Evolutionary conservation across 2,329 filamentous ascomycete species (phyloP).

Genomic region (Penicillium sp.): DNA sequence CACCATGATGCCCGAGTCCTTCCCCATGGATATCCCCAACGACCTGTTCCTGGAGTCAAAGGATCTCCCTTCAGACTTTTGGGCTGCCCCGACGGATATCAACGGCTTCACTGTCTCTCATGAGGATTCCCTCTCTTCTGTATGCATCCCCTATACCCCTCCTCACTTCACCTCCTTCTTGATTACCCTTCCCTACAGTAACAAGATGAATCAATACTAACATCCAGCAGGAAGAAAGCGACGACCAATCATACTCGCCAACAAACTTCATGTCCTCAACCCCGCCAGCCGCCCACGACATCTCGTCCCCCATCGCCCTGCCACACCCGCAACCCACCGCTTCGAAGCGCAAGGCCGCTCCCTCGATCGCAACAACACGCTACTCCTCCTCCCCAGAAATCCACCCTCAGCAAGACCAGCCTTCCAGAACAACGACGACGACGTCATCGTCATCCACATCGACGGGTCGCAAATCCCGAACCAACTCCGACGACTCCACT

Average conservation of each 20-base stretch:
- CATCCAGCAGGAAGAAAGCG: conserved; percentile 34
- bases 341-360: conserved; percentile 1
- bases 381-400: conserved; percentile 39
- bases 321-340: conserved; percentile 3
- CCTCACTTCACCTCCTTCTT: not conserved
- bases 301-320: conserved; percentile 12
- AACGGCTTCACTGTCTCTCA: conserved; percentile 39
- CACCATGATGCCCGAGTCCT: conserved; percentile 36
- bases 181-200: not conserved
- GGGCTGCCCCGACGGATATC: conserved; percentile 35
- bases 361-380: conserved; percentile 14
- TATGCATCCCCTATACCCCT: conserved; percentile 27
- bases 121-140: conserved; percentile 36
- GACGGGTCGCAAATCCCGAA: conserved; percentile 20
- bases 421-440: not conserved
- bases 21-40: conserved; percentile 37
- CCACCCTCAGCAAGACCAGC: conserved; percentile 28
- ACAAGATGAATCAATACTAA: not conserved
- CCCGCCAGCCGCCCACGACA: conserved; percentile 20
- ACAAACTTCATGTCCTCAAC: conserved; percentile 27
- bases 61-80: conserved; percentile 37
- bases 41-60: conserved; percentile 36
- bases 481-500: conserved; percentile 16
- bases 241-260: conserved; percentile 39
- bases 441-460: conserved; percentile 31